Conservation (phyloP, 139 green algal genomes). For the Picochlorum sp. region DNA sequence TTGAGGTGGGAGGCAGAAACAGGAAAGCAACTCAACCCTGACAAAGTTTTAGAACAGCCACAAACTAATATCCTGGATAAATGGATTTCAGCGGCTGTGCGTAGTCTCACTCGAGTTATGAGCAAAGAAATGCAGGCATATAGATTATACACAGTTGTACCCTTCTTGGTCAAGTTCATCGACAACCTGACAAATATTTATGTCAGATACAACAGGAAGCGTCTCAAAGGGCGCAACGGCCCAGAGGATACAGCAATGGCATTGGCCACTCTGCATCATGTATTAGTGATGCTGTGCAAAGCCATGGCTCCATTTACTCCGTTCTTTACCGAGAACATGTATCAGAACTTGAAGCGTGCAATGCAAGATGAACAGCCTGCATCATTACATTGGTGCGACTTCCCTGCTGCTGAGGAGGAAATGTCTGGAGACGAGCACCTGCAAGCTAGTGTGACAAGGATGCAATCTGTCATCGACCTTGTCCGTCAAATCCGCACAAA, state of each 20-base stretch:
- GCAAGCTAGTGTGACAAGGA: constrained; percentile 71
- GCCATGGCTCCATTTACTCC: constrained; percentile 97
- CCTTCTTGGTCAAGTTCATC: constrained; percentile 90
- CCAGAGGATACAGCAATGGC: constrained; percentile 51
- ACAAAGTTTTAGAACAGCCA: constrained; percentile 12
- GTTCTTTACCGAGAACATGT: constrained; percentile 98
- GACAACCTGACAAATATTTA: constrained; percentile 98
- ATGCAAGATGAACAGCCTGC: constrained; percentile 42
- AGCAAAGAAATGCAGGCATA: constrained; percentile 91
- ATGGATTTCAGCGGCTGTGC: constrained; percentile 77
- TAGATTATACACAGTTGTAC: constrained; percentile 95
- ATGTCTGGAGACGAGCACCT: constrained; percentile 53
- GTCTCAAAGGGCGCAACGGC: constrained; percentile 73
- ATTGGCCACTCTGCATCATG: constrained; percentile 70
- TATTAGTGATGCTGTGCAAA: constrained; percentile 84
- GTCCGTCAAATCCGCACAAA: constrained; percentile 76
- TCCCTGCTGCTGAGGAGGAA: constrained; percentile 41
- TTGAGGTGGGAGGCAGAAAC: constrained; percentile 60
- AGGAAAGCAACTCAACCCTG: constrained; percentile 43
- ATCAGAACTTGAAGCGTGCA: constrained; percentile 79
- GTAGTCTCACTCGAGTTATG: constrained; percentile 76
- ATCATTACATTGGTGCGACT: constrained; percentile 80
- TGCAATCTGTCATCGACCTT: constrained; percentile 85
- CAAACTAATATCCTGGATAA: constrained; percentile 77
- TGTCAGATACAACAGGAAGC: constrained; percentile 93